Conservation (phyloP, 805 yeast species). For the Cephaloascus albidus region DNA sequence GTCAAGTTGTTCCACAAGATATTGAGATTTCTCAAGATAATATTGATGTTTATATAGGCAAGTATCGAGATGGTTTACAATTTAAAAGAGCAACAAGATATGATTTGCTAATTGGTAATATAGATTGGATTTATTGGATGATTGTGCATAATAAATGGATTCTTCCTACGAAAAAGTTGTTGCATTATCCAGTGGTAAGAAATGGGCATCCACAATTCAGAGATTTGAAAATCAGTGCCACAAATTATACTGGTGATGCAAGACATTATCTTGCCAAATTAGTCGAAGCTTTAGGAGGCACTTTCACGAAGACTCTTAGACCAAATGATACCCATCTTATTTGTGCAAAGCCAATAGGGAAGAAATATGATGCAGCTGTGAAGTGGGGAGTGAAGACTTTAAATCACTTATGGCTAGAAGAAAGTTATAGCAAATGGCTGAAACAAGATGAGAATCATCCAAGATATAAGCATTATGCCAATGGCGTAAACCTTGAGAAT, state of each 20-base stretch:
- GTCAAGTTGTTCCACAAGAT: conserved; percentile 23
- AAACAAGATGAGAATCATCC: conserved; percentile 33
- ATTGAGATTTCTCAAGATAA: conserved; percentile 4
- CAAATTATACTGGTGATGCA: conserved; percentile 83
- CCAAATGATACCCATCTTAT: conserved; percentile 64
- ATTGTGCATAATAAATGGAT: conserved; percentile 45
- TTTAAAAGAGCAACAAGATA: conserved; percentile 35
- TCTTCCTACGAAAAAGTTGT: conserved; percentile 43
- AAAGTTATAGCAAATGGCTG: conserved; percentile 55
- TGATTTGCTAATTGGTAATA: conserved; percentile 46
- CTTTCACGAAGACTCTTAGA: conserved; percentile 58
- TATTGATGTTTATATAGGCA: conserved; percentile 46
- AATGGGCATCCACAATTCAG: conserved; percentile 44
- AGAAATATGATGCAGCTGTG: conserved; percentile 64
- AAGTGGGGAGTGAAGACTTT: conserved; percentile 61
- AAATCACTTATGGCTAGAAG: conserved; percentile 87
- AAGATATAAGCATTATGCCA: conserved; percentile 39
- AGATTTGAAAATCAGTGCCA: conserved; percentile 50
- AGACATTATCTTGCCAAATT: conserved; percentile 61
- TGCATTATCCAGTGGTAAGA: conserved; percentile 62
- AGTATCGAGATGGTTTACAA: conserved; percentile 47
- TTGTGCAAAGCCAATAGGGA: conserved; percentile 59
- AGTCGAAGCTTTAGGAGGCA: conserved; percentile 64
- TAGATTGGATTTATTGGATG: conserved; percentile 71
- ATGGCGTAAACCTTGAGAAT: conserved; percentile 28